Evolutionary conservation across 108 stramenopile genomes (phyloP).

Genomic region (Discostella stelligeroides): DNA sequence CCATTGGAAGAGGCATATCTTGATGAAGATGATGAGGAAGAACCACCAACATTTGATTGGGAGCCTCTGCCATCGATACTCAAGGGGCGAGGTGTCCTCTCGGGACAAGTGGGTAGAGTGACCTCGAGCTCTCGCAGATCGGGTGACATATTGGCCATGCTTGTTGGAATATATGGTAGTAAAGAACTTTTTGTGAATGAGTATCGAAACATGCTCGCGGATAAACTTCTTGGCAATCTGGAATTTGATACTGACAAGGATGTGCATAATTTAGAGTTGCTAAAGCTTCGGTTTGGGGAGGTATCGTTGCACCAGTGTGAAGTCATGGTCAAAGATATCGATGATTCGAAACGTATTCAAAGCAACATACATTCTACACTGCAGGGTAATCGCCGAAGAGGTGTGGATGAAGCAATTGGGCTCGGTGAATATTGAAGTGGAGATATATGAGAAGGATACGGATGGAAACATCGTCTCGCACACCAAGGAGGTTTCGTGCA

Average conservation of each 20-base stretch:
- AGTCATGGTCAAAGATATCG: constrained; percentile 97
- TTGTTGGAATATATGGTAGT: constrained; percentile 97
- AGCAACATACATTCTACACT: constrained; percentile 75
- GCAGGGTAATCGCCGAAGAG: constrained; percentile 31
- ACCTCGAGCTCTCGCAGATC: constrained; percentile 38
- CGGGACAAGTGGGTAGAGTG: constrained; percentile 44
- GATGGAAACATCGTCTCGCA: constrained; percentile 55
- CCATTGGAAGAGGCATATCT: constrained; percentile 72
- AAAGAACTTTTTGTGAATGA: constrained; percentile 98
- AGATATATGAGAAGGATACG: constrained; percentile 69
- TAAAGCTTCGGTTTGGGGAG: constrained; percentile 97
- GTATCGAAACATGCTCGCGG: constrained; percentile 95
- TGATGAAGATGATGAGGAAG: constrained; percentile 74
- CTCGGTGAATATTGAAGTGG: constrained; percentile 89
- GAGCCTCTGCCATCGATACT: constrained; percentile 75
- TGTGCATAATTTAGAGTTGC: constrained; percentile 93
- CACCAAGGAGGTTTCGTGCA: constrained; percentile 79
- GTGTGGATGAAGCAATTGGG: constrained; percentile 87
- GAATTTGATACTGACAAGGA: constrained; percentile 92
- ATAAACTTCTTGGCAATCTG: constrained; percentile 89
- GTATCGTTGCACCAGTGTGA: constrained; percentile 91
- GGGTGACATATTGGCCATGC: constrained; percentile 92
- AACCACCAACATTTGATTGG: constrained; percentile 75
- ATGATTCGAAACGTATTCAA: constrained; percentile 93
- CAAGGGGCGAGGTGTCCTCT: constrained; percentile 56